phyloP scores from a whole-genome alignment of 805 yeast genomes.

The Grigorovia yakushimaensis region DNA sequence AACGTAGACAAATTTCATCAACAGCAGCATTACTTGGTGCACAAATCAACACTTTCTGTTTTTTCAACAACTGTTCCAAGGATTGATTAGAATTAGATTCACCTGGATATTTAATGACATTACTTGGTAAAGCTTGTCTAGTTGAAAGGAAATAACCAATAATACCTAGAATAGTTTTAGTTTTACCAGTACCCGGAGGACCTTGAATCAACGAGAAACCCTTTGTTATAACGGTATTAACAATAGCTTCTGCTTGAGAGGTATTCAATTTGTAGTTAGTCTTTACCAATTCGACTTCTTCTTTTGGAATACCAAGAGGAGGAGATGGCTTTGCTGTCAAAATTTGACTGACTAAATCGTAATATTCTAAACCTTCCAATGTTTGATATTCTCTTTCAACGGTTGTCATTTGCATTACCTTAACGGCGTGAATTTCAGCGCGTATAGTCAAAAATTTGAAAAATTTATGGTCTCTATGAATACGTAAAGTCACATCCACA shows the following conservation, averaged over 20 bases:
- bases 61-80: conserved; percentile 21
- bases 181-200: conserved; percentile 99
- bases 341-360: conserved; percentile 63
- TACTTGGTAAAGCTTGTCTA: conserved; percentile 16
- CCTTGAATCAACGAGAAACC: conserved; percentile 95
- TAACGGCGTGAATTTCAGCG: conserved; percentile 53
- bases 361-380: conserved; percentile 69
- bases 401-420: conserved; percentile 80
- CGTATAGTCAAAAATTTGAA: conserved; percentile 50
- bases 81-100: conserved; percentile 11
- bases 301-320: conserved; percentile 17
- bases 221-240: conserved; percentile 50
- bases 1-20: conserved; percentile 81
- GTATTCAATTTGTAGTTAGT: conserved; percentile 54
- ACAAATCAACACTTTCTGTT: conserved; percentile 69
- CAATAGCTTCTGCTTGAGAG: conserved; percentile 87
- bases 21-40: conserved; percentile 99
- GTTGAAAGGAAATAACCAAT: conserved; percentile 64
- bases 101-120: conserved; percentile 28
- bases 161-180: conserved; percentile 89
- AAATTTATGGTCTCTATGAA: conserved; percentile 40
- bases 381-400: conserved; percentile 89
- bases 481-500: conserved; percentile 66
- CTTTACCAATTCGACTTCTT: conserved; percentile 36
- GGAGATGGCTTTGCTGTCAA: conserved; percentile 50